Evolutionary conservation across 108 stramenopile species (phyloP), one percentile per base, ranked within the genome.

Genomic region (Fistulifera pelliculosa): DNA sequence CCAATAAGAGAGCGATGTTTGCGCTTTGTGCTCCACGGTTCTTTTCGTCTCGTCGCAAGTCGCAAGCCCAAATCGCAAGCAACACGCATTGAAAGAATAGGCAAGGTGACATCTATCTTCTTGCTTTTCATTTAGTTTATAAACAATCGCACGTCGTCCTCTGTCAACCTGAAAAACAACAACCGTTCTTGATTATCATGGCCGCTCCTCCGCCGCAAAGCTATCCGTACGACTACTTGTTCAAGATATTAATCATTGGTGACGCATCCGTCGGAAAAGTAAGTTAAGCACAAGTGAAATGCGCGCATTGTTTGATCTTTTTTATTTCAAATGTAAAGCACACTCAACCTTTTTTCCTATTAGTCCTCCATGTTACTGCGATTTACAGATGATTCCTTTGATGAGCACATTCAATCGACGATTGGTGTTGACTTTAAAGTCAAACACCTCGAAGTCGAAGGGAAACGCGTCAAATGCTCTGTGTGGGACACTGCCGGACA

Each of bases 401-500:
- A 97, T 73, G 96, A 95, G 39, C 88, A 97, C 57, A 92, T 96
- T 48, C 95, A 96, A 74, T 83, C 81, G 25, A 98, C 96, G 14
- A 97, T 98, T 61, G 99, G 99, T 8, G 93, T 94, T 8, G 93
- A 94, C 57, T 99, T 99, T 52, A 98, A 98, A 75, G 96, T 93
- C 23, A 88, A 93, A 53, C 86, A 92, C 28, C 54, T 91, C 16
- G 83, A 91, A 52, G 65, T 90, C 49, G 69, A 68, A 52, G 82
- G 79, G 47, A 98, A 88, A 70, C 79, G 89, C 22, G 83, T 98
- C 61, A 96, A 96, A 69, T 66, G 96, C 19, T 94, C 95, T 21
- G 86, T 97, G 27, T 97, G 96, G 94, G 96, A 96, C 65, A 97
- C 95, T 0, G 97, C 96, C 14, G 99, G 99, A 15, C 97, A 99